These are phyloP conservation scores for Cladosporium velox DNA, from an alignment of 2,329 filamentous ascomycete species.

Conservation along the genomic window DNA sequence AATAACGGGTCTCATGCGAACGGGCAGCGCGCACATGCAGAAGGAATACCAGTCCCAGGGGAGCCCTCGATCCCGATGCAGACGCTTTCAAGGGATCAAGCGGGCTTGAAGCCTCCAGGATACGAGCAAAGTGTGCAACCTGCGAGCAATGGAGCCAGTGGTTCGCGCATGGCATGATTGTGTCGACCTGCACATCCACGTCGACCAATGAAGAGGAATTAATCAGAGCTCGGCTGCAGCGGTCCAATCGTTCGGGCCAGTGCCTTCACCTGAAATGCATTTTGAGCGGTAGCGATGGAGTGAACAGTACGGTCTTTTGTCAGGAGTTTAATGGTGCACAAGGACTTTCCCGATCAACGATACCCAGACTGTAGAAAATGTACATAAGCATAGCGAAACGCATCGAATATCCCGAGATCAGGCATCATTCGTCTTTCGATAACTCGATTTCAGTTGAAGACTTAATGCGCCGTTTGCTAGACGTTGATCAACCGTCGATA, in stretches of 20 bases:
- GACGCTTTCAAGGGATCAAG: slow-evolving; percentile 40
- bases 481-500: not conserved
- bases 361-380: slow-evolving; percentile 9
- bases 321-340: not conserved
- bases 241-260: no score
- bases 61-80: slow-evolving; percentile 41
- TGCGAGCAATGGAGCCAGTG: not conserved
- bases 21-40: not conserved
- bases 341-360: not conserved
- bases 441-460: not conserved
- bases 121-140: slow-evolving; percentile 37
- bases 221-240: not conserved
- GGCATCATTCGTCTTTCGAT: not conserved
- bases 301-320: slow-evolving; percentile 5
- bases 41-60: slow-evolving; percentile 8
- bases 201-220: not conserved
- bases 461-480: not conserved
- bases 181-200: not conserved
- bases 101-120: slow-evolving; percentile 44
- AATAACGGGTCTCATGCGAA: not conserved
- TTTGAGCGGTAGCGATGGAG: not conserved
- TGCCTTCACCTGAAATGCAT: not conserved
- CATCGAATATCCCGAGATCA: not conserved
- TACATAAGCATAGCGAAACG: not conserved
- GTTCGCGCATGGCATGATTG: not conserved